Percentiles rank a stretch among this genome's conserved stretches.
phyloP scores from a whole-genome alignment of 305 asterid genomes.

The Solanum hybrid region DNA sequence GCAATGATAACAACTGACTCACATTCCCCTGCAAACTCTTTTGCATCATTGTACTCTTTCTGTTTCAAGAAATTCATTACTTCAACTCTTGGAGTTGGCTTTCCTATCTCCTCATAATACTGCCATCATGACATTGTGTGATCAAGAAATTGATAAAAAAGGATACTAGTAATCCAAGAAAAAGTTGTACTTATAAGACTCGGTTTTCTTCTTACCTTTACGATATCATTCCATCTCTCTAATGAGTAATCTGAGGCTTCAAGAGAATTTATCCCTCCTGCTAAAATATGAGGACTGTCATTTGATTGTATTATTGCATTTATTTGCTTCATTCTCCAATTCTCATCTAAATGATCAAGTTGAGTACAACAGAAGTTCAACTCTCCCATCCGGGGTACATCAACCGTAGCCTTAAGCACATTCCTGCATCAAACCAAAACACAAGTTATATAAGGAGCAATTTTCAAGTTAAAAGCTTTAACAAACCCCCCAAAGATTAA shows the following conservation, averaged over 20 bases:
- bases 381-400: constrained; percentile 74
- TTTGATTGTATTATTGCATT: constrained; percentile 55
- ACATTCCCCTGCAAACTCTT: constrained; percentile 68
- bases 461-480: background rate
- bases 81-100: constrained; percentile 78
- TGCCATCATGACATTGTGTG: constrained; percentile 7
- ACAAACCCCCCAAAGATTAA: no score
- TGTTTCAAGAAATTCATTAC: constrained; percentile 62
- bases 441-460: background rate
- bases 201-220: constrained; percentile 38
- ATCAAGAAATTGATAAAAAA: background rate
- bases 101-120: constrained; percentile 77
- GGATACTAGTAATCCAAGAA: background rate
- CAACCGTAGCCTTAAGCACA: constrained; percentile 79
- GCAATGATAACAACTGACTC: constrained; percentile 85
- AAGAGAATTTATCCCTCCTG: constrained; percentile 88
- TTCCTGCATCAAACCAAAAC: constrained; percentile 36
- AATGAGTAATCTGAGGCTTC: constrained; percentile 73
- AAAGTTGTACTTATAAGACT: background rate
- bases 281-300: constrained; percentile 58
- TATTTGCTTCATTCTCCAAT: constrained; percentile 83
- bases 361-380: constrained; percentile 72
- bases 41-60: constrained; percentile 61
- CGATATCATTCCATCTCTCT: constrained; percentile 77
- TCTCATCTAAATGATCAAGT: constrained; percentile 79